These are phyloP conservation scores for Coemansia sp. DNA, from an alignment of 192 early-diverging fungal species.

Conservation along the genomic window DNA sequence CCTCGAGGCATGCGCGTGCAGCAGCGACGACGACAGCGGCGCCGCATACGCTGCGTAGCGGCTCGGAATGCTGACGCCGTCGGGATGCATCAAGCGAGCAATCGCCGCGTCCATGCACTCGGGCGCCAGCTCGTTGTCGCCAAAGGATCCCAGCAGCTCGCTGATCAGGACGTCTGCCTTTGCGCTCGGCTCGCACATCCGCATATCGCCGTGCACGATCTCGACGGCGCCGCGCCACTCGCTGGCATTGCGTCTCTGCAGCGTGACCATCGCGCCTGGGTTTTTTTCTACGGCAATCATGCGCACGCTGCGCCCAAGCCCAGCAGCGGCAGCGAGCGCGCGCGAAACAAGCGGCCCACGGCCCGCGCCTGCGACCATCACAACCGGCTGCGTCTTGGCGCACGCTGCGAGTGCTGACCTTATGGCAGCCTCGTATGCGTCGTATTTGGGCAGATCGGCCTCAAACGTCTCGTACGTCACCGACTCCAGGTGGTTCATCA, in stretches of 20 bases:
- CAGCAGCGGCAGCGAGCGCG: slow-evolving; percentile 72
- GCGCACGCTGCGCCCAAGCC: slow-evolving; percentile 56
- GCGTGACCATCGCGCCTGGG: slow-evolving; percentile 83
- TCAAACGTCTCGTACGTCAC: slow-evolving; percentile 97
- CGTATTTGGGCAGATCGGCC: slow-evolving; percentile 91
- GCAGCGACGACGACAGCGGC: slow-evolving; percentile 82
- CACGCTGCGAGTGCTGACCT: slow-evolving; percentile 53
- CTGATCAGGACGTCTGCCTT: slow-evolving; percentile 90
- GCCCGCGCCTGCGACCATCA: slow-evolving; percentile 94
- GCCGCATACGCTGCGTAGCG: slow-evolving; percentile 80
- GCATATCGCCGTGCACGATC: slow-evolving; percentile 90
- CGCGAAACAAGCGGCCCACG: slow-evolving; percentile 92
- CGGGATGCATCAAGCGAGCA: slow-evolving; percentile 57
- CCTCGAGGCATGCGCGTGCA: slow-evolving; percentile 70
- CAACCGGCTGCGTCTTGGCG: slow-evolving; percentile 37
- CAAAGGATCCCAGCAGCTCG: slow-evolving; percentile 96
- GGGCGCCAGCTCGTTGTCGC: slow-evolving; percentile 99
- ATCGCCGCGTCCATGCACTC: slow-evolving; percentile 95
- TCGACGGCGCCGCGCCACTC: slow-evolving; percentile 80
- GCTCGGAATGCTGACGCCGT: slow-evolving; percentile 89
- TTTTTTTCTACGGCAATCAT: slow-evolving; percentile 96
- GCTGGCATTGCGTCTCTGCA: slow-evolving; percentile 68
- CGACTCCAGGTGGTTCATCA: slow-evolving; percentile 93
- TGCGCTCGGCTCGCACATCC: slow-evolving; percentile 69
- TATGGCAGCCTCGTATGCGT: slow-evolving; percentile 79